Evolutionary conservation across 768 basidiomycete genomes (phyloP), one percentile per base, ranked within the genome.

Genomic region (Psilocybe subaeruginosa): DNA sequence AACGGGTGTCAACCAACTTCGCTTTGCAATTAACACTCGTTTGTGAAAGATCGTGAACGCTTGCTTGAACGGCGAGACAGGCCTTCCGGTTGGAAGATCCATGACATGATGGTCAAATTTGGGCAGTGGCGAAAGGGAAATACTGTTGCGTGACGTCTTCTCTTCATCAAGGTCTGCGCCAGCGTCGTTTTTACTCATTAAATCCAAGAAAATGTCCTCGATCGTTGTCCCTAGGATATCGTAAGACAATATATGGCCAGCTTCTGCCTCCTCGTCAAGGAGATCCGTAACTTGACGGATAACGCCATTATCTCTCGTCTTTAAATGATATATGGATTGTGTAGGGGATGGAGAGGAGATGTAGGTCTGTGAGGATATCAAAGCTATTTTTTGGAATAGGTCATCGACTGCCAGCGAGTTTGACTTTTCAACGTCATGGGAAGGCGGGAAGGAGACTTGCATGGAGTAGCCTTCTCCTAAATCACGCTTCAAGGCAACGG

Each of bases 191-290:
- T 80, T 77, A 49, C 73, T 73, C 89, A 92, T 92, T 19, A 94
- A 73, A 48, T 83, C 80, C 23, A 94, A 79, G 76, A 94, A 93
- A 49, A 94, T 90, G 59, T 92, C 90, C 71, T 94, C 92, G 43
- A 94, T 88, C 7, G 90, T 85, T 0, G 91, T 88, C 7, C 89
- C 87, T 23, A 89, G 73, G 27, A 92, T 79, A 58, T 92, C 88
- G 67, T 88, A 90, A 0, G 84, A 85, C 0, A 68, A 66, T 41
- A 91, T 75, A 4, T 69, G 61, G 41, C 78, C 76, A 0, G 64
- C 61, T 8, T 59, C 64, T 37, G 74, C 76, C 43, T 85, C 78
- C 0, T 70, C 59, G 29, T 90, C 85, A 0, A 92, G 73, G 2
- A 86, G 50, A 31, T 79, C 77, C 16, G 92, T 80, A 12, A 91